Conservation (phyloP, 2,329 filamentous ascomycete species). For the Sordariomycetes sp. region DNA sequence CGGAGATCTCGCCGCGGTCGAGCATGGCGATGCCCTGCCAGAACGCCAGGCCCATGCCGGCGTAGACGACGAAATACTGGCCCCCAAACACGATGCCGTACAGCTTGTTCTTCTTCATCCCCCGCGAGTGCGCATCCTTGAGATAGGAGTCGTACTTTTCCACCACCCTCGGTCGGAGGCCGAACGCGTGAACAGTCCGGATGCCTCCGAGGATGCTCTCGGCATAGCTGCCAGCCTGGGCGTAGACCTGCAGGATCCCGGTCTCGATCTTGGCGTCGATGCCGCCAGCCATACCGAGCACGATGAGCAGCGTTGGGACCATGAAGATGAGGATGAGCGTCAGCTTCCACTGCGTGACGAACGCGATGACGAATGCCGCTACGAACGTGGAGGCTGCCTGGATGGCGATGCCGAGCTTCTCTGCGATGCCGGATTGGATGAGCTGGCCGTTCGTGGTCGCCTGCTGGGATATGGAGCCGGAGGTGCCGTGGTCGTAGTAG, state of each 20-base stretch:
- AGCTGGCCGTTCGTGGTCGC: conserved; percentile 36
- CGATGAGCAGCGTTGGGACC: conserved; percentile 29
- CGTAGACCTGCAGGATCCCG: conserved; percentile 30
- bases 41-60: conserved; percentile 35
- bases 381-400: conserved; percentile 28
- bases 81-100: conserved; percentile 30
- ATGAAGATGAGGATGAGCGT: conserved; percentile 33
- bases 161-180: conserved; percentile 30
- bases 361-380: conserved; percentile 27
- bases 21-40: conserved; percentile 41
- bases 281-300: conserved; percentile 24
- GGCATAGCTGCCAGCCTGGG: conserved; percentile 29
- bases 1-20: conserved; percentile 24
- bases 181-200: conserved; percentile 39
- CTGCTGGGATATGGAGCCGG: conserved; percentile 27
- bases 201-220: conserved; percentile 38
- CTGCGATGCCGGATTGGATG: conserved; percentile 31
- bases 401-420: conserved; percentile 31
- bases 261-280: conserved; percentile 30
- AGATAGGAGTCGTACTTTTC: conserved; percentile 30
- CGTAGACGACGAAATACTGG: conserved; percentile 37
- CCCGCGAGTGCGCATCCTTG: conserved; percentile 25
- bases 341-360: conserved; percentile 28
- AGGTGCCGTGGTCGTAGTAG: conserved; percentile 37
- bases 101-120: conserved; percentile 29